Evolutionary conservation across 495 filamentous ascomycete species (phyloP), one percentile per base, ranked within the genome.

Genomic region (Annulohypoxylon stygium): DNA sequence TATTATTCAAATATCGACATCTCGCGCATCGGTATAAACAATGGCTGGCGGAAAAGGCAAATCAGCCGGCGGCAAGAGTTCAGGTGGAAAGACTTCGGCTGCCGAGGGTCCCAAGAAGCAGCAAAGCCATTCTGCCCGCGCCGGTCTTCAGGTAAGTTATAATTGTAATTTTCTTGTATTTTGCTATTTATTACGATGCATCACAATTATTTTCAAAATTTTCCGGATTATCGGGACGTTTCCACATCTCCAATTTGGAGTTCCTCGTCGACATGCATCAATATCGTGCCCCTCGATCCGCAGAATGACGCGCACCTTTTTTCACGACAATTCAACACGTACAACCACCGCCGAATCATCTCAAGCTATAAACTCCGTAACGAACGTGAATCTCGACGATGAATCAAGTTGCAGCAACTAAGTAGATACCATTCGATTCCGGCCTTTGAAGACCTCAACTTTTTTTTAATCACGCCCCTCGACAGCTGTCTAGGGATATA

Each of bases 61-160:
- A 87, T 95, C 92, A 67, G 91, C 94, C 70, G 93, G 93, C 76
- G 96, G 97, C 78, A 98, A 93, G 85, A 88, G 86, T 71, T 92
- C 91, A 41, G 90, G 91, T 71, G 91, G 91, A 65, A 93, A 99
- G 91, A 96, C 92, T 9, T 75, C 72, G 65, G 93, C 93, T 78
- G 92, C 90, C 58, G 89, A 90, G 58, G 84, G 86, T 81, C 81
- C 88, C 81, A 97, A 98, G 87, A 92, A 93, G 77, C 95, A 98
- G 83, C 95, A 98, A 85, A 97, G 94, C 78, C 96, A 99, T 86
- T 98, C 95, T 76, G 93, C 93, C 77, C 97, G 98, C 84, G 96
- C 96, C 83, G 96, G 96, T 82, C 88, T 99, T 78, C 96, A 99
- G 92, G 96, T 99, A 86, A 88, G 96, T 89, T 78, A 26, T 12